Evolutionary conservation across 1,284 basidiomycete genomes (phyloP).

Genomic region (Amylostereum chailletii): DNA sequence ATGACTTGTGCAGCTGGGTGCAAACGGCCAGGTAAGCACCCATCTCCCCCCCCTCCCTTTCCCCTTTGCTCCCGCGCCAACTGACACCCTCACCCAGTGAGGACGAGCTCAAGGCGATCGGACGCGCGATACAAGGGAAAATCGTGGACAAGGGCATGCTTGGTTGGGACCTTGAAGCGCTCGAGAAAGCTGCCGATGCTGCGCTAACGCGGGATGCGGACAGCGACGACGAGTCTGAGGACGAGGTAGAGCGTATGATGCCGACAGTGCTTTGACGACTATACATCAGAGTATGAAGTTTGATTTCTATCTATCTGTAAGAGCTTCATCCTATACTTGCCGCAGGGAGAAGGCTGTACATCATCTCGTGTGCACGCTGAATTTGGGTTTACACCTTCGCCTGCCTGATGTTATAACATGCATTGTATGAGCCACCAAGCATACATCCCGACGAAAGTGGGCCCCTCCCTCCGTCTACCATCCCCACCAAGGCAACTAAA

Average conservation of each 20-base stretch:
- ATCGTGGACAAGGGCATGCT: slow-evolving; percentile 43
- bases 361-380: too few species aligned
- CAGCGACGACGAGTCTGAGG: slow-evolving; percentile 28
- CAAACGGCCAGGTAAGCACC: slow-evolving; percentile 46
- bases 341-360: too few species aligned
- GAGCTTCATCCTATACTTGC: too few species aligned
- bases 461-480: too few species aligned
- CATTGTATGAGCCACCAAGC: too few species aligned
- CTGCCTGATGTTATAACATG: too few species aligned
- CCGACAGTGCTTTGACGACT: slow-evolving; percentile 11
- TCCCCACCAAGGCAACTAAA: too few species aligned
- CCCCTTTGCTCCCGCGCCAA: not conserved
- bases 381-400: too few species aligned
- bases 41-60: slow-evolving; percentile 3
- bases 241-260: slow-evolving; percentile 26
- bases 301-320: too few species aligned
- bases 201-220: slow-evolving; percentile 20
- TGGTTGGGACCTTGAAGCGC: slow-evolving; percentile 60
- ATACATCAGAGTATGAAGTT: too few species aligned
- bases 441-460: too few species aligned
- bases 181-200: slow-evolving; percentile 48
- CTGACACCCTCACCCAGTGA: slow-evolving; percentile 37
- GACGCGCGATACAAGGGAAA: slow-evolving; percentile 28
- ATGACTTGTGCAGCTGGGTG: slow-evolving; percentile 72
- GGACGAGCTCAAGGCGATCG: slow-evolving; percentile 37